Evolutionary conservation across 306 rosid genomes (phyloP), one percentile per base, ranked within the genome.

Genomic region (Potentilla sterilis): DNA sequence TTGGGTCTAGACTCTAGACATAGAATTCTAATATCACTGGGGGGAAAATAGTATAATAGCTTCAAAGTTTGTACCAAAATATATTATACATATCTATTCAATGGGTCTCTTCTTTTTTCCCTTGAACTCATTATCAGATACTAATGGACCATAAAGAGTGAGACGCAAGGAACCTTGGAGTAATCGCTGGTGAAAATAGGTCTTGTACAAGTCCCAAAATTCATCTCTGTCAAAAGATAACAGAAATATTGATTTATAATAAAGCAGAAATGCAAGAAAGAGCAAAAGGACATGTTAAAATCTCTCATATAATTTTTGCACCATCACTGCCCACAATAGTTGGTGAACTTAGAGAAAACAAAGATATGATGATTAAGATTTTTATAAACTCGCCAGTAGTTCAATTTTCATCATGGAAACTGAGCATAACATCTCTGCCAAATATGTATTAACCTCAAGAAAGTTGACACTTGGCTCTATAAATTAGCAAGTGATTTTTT

Each of bases 131-230:
- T 81, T 59, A 81, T 85, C 48, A 59, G 66, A 75, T 64, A 74
- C 77, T 79, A 84, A 75, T 28, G 87, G 85, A 69, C 96, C 98
- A 49, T 82, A 88, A 42, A 92, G 90, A 78, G 89, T 86, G 5
- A 95, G 77, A 65, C 91, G 90, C 67, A 87, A 68, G 75, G 80
- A 54, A 49, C 93, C 92, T 66, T 83, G 28, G 28, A 28, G 83
- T 69, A 94, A 71, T 4, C 80, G 84, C 61, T 74, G 88, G 80
- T 92, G 96, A 59, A 95, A 87, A 16, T 86, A 90, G 79, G 67
- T 85, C 86, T 85, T 89, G 88, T 92, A 92, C 69, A 92, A 64
- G 42, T 90, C 98, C 97, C 96, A 89, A 76, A 92, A 90, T 83
- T 95, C 98, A 85, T 89, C 96, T 6, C 98, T 94, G 93, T 83